These are phyloP conservation scores for Telopea speciosissima DNA, from an alignment of 177 flowering plant species.

Conservation along the genomic window DNA sequence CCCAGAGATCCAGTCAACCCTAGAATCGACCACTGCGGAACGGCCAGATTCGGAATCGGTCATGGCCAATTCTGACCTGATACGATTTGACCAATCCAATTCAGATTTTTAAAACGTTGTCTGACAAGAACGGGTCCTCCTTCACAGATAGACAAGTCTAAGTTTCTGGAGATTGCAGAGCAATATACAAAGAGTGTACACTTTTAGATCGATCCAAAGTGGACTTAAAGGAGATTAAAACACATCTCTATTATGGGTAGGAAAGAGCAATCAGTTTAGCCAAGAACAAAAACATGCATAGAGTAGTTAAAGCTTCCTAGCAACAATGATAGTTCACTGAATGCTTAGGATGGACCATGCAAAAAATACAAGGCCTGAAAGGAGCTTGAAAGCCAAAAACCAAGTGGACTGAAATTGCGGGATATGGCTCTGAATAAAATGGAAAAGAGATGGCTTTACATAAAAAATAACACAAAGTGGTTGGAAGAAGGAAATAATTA, in stretches of 20 bases:
- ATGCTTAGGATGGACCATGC: neutral
- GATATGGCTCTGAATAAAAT: neutral
- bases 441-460: neutral
- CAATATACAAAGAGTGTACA: neutral
- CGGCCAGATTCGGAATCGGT: too few relatives aligned
- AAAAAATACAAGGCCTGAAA: too few relatives aligned
- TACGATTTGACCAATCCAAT: too few relatives aligned
- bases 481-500: neutral
- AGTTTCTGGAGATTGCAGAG: neutral
- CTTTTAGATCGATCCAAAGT: neutral
- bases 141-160: neutral
- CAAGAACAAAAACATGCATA: neutral
- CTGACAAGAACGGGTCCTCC: neutral
- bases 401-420: too few relatives aligned
- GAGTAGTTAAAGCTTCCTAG: neutral
- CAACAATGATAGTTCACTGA: neutral
- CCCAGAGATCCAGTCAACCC: too few relatives aligned
- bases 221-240: neutral
- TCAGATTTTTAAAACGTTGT: too few relatives aligned
- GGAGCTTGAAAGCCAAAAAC: neutral
- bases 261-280: neutral
- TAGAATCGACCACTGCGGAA: too few relatives aligned
- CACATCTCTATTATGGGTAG: neutral
- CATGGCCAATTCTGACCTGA: too few relatives aligned
- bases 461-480: neutral